Evolutionary conservation across 2,329 filamentous ascomycete genomes (phyloP).

Genomic region (Clarireedia paspali): DNA sequence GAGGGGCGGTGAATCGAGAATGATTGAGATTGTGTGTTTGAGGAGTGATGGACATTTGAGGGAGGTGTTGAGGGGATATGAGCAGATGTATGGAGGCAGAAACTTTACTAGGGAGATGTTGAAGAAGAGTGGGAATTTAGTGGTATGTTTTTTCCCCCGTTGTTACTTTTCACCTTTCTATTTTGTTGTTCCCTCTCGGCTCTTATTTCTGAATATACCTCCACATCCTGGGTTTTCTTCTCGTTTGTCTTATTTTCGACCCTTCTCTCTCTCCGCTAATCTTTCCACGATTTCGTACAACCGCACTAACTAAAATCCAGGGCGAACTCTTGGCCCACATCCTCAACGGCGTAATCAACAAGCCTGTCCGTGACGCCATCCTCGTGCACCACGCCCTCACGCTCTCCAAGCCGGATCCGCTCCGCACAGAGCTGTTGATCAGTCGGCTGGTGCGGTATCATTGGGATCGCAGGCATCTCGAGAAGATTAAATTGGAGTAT

Average conservation of each 20-base stretch:
- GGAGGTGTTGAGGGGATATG: slow-evolving; percentile 72
- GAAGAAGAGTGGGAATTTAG: slow-evolving; percentile 81
- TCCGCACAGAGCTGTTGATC: slow-evolving; percentile 80
- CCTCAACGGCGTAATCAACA: slow-evolving; percentile 94
- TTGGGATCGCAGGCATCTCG: slow-evolving; percentile 82
- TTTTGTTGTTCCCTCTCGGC: too few species aligned
- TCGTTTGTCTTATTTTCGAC: neutral
- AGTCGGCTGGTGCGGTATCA: slow-evolving; percentile 82
- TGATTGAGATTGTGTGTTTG: slow-evolving; percentile 77
- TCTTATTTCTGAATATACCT: too few species aligned
- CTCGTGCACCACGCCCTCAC: slow-evolving; percentile 86
- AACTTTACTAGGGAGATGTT: slow-evolving; percentile 89
- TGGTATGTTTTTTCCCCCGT: slow-evolving; percentile 51
- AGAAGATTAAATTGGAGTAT: slow-evolving; percentile 72
- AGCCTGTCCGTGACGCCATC: slow-evolving; percentile 84
- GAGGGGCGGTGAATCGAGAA: slow-evolving; percentile 77
- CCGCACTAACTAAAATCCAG: slow-evolving; percentile 36
- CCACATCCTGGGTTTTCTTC: neutral
- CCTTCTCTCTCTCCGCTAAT: too few species aligned
- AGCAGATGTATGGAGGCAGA: slow-evolving; percentile 53
- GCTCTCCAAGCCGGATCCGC: slow-evolving; percentile 53
- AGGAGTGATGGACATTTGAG: slow-evolving; percentile 75
- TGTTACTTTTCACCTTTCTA: neutral
- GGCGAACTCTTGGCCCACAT: slow-evolving; percentile 92
- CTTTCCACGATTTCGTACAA: too few species aligned